Evolutionary conservation across 768 basidiomycete species (phyloP).

Genomic region (Boletus reticulatus): DNA sequence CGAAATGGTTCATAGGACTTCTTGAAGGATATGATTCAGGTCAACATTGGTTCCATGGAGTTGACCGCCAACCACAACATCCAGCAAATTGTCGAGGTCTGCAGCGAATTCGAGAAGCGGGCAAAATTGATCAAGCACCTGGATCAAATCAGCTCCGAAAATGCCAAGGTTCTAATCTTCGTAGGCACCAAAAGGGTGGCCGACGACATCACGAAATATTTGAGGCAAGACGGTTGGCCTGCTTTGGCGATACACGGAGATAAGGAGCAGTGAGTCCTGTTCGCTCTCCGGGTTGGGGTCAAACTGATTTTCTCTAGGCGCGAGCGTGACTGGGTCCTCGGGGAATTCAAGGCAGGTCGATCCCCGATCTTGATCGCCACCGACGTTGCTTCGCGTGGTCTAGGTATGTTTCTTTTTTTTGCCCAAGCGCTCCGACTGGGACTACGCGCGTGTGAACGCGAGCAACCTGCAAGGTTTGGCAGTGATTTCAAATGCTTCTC

Average conservation of each 20-base stretch:
- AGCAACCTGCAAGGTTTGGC: conserved; percentile 29
- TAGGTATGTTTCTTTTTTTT: conserved; percentile 77
- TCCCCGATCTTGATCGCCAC: conserved; percentile 98
- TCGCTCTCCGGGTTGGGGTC: neutral
- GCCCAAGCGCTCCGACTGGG: conserved; percentile 33
- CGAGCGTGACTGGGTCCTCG: conserved; percentile 98
- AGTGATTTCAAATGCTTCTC: conserved; percentile 24
- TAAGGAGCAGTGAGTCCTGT: conserved; percentile 84
- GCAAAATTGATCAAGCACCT: conserved; percentile 95
- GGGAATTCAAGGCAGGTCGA: conserved; percentile 97
- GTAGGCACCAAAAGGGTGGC: conserved; percentile 97
- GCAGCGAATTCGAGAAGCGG: conserved; percentile 97
- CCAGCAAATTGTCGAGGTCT: conserved; percentile 91
- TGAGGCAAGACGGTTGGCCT: conserved; percentile 99
- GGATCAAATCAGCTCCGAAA: conserved; percentile 93
- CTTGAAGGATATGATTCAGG: conserved; percentile 94
- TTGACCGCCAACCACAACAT: conserved; percentile 98
- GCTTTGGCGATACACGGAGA: conserved; percentile 99
- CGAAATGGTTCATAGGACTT: conserved; percentile 66
- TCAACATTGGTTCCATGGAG: conserved; percentile 99
- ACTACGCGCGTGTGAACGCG: conserved; percentile 32
- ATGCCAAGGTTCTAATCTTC: conserved; percentile 98
- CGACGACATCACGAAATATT: conserved; percentile 97
- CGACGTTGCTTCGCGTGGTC: conserved; percentile 98
- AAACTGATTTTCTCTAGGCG: conserved; percentile 46